These are phyloP conservation scores for Phytophthora litchii DNA, from an alignment of 352 stramenopile species.

Conservation along the genomic window DNA sequence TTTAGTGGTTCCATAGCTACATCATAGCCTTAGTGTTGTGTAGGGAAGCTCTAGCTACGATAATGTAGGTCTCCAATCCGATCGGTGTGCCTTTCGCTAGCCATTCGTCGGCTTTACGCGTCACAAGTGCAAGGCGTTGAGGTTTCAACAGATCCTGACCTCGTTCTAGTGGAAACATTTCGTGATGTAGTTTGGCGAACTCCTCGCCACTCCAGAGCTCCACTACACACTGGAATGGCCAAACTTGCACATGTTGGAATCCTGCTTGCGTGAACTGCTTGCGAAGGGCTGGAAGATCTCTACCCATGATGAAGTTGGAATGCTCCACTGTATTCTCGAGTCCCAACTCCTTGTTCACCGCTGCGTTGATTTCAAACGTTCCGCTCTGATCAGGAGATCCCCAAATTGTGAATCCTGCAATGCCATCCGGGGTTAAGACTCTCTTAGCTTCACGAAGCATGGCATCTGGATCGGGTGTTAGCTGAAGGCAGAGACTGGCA, in stretches of 20 bases:
- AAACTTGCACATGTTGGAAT: slow-evolving; percentile 42
- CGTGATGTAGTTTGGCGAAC: slow-evolving; percentile 40
- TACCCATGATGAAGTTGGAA: slow-evolving; percentile 45
- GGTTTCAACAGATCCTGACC: neutral
- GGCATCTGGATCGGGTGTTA: slow-evolving; percentile 49
- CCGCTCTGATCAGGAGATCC: slow-evolving; percentile 39
- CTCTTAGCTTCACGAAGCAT: slow-evolving; percentile 48
- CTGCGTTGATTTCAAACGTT: slow-evolving; percentile 31
- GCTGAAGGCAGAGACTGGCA: slow-evolving; percentile 49
- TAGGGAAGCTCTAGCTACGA: slow-evolving; percentile 32
- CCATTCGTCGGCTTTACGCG: neutral
- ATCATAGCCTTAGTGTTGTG: neutral
- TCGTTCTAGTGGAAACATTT: slow-evolving; percentile 34
- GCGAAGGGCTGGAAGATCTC: slow-evolving; percentile 37
- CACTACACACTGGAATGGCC: slow-evolving; percentile 45
- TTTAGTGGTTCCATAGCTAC: neutral
- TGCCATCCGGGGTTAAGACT: slow-evolving; percentile 34
- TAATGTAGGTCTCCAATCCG: slow-evolving; percentile 51
- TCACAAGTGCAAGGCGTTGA: neutral
- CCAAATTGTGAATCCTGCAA: slow-evolving; percentile 65
- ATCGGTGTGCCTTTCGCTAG: slow-evolving; percentile 26
- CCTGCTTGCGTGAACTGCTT: slow-evolving; percentile 27
- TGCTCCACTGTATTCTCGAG: slow-evolving; percentile 29
- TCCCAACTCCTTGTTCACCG: slow-evolving; percentile 34
- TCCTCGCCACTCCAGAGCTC: slow-evolving; percentile 49